Evolutionary conservation across 192 early-diverging fungal species (phyloP).

Genomic region (Coemansia sp.): DNA sequence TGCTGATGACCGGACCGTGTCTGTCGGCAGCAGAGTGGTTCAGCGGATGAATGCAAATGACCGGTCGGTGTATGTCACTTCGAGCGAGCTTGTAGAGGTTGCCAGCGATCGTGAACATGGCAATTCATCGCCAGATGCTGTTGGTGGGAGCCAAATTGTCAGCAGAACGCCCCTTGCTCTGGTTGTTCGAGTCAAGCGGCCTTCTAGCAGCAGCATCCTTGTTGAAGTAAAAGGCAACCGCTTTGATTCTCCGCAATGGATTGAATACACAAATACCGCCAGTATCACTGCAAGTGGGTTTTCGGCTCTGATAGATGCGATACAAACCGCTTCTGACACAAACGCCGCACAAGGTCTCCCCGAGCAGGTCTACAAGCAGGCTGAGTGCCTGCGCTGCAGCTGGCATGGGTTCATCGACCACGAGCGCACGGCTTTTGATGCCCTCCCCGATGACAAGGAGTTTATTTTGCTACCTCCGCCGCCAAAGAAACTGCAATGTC

Average conservation of each 20-base stretch:
- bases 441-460: background rate
- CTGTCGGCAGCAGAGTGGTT: constrained; percentile 17
- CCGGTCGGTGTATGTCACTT: constrained; percentile 19
- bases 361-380: constrained; percentile 45
- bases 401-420: constrained; percentile 48
- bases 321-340: constrained; percentile 9
- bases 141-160: background rate
- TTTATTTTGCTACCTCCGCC: constrained; percentile 6
- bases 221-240: constrained; percentile 35
- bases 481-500: constrained; percentile 26
- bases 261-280: constrained; percentile 4
- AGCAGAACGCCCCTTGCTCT: constrained; percentile 8
- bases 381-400: constrained; percentile 49
- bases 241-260: constrained; percentile 34
- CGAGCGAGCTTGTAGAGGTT: constrained; percentile 17
- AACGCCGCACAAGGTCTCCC: constrained; percentile 11
- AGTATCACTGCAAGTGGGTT: background rate
- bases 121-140: background rate
- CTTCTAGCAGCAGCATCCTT: background rate
- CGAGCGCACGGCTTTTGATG: constrained; percentile 24
- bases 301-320: background rate
- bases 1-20: background rate
- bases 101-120: background rate
- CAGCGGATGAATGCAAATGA: constrained; percentile 3
- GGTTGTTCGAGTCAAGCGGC: constrained; percentile 15